Evolutionary conservation across 2,329 filamentous ascomycete genomes (phyloP).

Genomic region (Zymoseptoria tritici): DNA sequence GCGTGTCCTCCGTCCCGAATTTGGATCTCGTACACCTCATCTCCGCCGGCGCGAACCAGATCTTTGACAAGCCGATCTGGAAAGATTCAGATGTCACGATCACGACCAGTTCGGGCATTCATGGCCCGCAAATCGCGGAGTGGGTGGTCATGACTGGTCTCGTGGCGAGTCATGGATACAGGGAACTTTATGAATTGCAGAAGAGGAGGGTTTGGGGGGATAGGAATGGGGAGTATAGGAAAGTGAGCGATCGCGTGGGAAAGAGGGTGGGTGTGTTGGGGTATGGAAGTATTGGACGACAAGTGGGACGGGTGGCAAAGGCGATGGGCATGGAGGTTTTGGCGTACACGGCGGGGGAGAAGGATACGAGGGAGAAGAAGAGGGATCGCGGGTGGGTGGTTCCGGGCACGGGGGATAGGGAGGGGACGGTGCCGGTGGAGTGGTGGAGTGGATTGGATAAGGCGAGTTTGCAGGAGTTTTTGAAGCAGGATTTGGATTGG

Average conservation of each 20-base stretch:
- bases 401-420: slow-evolving; percentile 55
- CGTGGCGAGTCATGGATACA: slow-evolving; percentile 49
- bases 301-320: slow-evolving; percentile 36
- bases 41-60: slow-evolving; percentile 51
- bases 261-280: slow-evolving; percentile 54
- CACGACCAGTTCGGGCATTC: slow-evolving; percentile 50
- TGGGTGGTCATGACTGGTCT: slow-evolving; percentile 59
- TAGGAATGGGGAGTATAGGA: slow-evolving; percentile 12
- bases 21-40: slow-evolving; percentile 49
- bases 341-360: slow-evolving; percentile 65
- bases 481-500: slow-evolving; percentile 50
- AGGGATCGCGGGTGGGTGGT: slow-evolving; percentile 60
- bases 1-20: slow-evolving; percentile 17
- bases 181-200: slow-evolving; percentile 50
- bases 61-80: slow-evolving; percentile 47
- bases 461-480: slow-evolving; percentile 45
- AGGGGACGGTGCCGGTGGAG: slow-evolving; percentile 47
- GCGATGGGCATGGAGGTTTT: slow-evolving; percentile 60
- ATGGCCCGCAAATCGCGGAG: slow-evolving; percentile 59
- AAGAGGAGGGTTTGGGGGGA: slow-evolving; percentile 48
- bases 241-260: slow-evolving; percentile 49
- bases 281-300: slow-evolving; percentile 56
- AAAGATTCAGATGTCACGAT: slow-evolving; percentile 46
- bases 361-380: slow-evolving; percentile 58
- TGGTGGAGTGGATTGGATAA: slow-evolving; percentile 53